phyloP scores from a whole-genome alignment of 2,329 filamentous ascomycete genomes.

The Colletotrichum horii region DNA sequence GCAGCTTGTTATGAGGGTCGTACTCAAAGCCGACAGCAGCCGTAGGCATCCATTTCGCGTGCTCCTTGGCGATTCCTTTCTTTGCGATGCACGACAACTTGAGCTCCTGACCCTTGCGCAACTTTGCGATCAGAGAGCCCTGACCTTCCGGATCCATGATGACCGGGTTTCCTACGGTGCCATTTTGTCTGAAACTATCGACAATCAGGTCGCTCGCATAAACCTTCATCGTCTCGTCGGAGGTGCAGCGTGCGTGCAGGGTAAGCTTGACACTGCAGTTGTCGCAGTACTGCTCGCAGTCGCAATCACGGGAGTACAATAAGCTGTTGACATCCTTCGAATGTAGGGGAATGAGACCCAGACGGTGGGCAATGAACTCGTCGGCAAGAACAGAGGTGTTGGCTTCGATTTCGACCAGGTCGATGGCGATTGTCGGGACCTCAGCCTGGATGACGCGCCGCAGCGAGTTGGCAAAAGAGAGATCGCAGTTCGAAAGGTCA shows the following conservation, averaged over 20 bases:
- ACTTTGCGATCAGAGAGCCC: conserved; percentile 87
- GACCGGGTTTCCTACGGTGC: conserved; percentile 79
- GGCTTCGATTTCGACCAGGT: conserved; percentile 88
- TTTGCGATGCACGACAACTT: conserved; percentile 92
- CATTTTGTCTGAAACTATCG: conserved; percentile 71
- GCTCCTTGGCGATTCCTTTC: conserved; percentile 98
- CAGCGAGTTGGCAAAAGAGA: conserved; percentile 90
- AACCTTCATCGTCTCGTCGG: conserved; percentile 89
- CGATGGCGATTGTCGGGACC: conserved; percentile 92
- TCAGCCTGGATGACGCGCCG: conserved; percentile 92
- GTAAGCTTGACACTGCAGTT: conserved; percentile 86
- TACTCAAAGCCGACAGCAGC: conserved; percentile 96
- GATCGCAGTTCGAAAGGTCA: conserved; percentile 85
- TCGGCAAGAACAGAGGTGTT: conserved; percentile 97
- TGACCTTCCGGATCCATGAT: conserved; percentile 82
- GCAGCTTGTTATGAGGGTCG: conserved; percentile 94
- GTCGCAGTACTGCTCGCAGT: conserved; percentile 95
- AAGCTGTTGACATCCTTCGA: conserved; percentile 84
- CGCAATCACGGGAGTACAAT: conserved; percentile 90
- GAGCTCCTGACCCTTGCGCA: conserved; percentile 88
- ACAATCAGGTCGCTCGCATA: conserved; percentile 89
- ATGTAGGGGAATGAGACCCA: conserved; percentile 88
- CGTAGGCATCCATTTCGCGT: conserved; percentile 96
- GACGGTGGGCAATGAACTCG: conserved; percentile 91
- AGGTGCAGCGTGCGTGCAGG: conserved; percentile 84